Evolutionary conservation across 2,329 filamentous ascomycete genomes (phyloP).

Genomic region (Penicillium expansum): DNA sequence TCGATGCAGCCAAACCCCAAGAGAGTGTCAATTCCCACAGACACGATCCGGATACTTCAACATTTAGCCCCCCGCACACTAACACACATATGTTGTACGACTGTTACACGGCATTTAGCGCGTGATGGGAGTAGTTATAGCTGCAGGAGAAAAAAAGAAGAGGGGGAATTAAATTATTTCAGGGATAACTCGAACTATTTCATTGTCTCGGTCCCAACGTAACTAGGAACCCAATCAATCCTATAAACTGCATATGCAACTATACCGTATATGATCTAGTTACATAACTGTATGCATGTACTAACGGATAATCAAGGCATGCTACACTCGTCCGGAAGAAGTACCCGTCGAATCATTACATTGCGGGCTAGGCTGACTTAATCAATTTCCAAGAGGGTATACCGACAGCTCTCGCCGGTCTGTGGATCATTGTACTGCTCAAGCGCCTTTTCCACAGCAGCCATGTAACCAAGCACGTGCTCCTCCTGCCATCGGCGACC

Average conservation of each 20-base stretch:
- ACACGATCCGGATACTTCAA: not conserved
- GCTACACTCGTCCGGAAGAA: not conserved
- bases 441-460: conserved; percentile 71
- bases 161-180: not conserved
- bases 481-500: conserved; percentile 80
- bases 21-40: not conserved
- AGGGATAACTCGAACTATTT: not conserved
- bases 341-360: not conserved
- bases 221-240: not conserved
- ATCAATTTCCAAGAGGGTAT: conserved; percentile 39
- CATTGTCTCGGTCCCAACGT: not conserved
- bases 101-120: not conserved
- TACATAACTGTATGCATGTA: too few species aligned
- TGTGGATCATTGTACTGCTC: conserved; percentile 44
- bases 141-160: not conserved
- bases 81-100: not conserved
- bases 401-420: conserved; percentile 35
- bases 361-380: conserved; percentile 9
- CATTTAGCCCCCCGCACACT: not conserved
- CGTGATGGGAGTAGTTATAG: not conserved
- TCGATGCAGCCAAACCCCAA: not conserved
- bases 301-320: not conserved
- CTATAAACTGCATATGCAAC: not conserved
- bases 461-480: conserved; percentile 80
- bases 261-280: not conserved